phyloP scores from a whole-genome alignment of 2,329 filamentous ascomycete species.

The Fusarium sp. region DNA sequence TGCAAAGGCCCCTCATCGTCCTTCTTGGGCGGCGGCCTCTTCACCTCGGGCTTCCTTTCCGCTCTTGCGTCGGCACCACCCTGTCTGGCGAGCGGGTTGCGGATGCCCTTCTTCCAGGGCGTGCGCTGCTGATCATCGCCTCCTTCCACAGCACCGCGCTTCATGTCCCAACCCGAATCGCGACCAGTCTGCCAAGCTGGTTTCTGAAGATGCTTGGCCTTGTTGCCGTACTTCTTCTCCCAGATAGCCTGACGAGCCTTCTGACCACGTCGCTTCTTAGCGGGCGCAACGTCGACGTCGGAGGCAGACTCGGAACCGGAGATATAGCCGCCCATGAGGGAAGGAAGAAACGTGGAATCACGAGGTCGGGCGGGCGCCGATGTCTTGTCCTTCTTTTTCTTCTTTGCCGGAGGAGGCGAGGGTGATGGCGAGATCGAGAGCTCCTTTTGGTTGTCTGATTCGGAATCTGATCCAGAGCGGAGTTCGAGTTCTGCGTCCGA shows the following conservation, averaged over 20 bases:
- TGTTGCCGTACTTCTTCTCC: constrained; percentile 83
- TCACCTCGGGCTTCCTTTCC: constrained; percentile 26
- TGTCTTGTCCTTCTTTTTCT: constrained; percentile 52
- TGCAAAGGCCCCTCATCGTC: constrained; percentile 71
- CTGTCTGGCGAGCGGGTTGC: constrained; percentile 53
- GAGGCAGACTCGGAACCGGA: constrained; percentile 82
- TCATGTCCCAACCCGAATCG: constrained; percentile 72
- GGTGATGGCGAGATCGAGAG: constrained; percentile 54
- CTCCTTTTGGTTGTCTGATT: constrained; percentile 26
- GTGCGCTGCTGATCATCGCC: constrained; percentile 56
- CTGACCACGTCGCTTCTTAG: constrained; percentile 84
- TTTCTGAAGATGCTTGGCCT: constrained; percentile 76
- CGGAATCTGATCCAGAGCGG: constrained; percentile 46
- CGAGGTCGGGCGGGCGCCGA: constrained; percentile 29
- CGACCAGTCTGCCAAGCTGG: constrained; percentile 55
- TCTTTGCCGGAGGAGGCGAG: constrained; percentile 54
- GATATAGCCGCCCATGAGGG: constrained; percentile 84
- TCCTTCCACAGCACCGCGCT: constrained; percentile 68
- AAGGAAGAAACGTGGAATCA: constrained; percentile 78
- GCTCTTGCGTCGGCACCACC: constrained; percentile 9
- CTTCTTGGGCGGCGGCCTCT: constrained; percentile 52
- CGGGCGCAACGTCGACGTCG: constrained; percentile 74
- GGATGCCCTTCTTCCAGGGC: constrained; percentile 70
- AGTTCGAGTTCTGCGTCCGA: constrained; percentile 52
- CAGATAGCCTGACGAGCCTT: constrained; percentile 83